phyloP scores from a whole-genome alignment of 2,329 filamentous ascomycete genomes.

The Ophiosphaerella korrae region DNA sequence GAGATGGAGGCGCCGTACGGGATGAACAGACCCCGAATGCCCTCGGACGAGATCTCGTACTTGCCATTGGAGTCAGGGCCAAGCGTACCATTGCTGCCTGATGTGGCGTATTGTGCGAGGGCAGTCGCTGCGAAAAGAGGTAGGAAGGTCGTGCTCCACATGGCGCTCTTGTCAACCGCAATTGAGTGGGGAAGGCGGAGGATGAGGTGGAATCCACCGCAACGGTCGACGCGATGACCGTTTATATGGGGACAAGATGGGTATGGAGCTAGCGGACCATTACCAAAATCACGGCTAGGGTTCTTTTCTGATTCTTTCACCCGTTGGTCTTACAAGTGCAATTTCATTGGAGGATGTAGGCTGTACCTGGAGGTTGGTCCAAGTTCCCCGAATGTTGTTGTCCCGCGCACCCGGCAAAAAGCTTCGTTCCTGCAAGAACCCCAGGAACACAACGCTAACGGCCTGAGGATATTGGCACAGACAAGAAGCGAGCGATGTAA shows the following conservation, averaged over 20 bases:
- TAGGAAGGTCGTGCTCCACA: slow-evolving; percentile 31
- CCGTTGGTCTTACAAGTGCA: neutral
- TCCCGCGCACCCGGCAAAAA: slow-evolving; percentile 30
- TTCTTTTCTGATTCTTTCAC: slow-evolving; percentile 16
- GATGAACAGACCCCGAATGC: slow-evolving; percentile 72
- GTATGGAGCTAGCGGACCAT: slow-evolving; percentile 18
- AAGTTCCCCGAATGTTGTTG: slow-evolving; percentile 21
- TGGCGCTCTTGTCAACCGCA: slow-evolving; percentile 26
- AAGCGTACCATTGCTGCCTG: slow-evolving; percentile 22
- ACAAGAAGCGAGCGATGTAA: slow-evolving; percentile 4
- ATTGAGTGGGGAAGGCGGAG: slow-evolving; percentile 19
- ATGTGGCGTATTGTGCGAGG: slow-evolving; percentile 30
- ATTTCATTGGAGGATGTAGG: slow-evolving; percentile 1
- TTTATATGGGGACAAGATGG: slow-evolving; percentile 18
- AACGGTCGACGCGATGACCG: slow-evolving; percentile 10
- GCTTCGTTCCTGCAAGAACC: slow-evolving; percentile 16
- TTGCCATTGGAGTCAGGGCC: slow-evolving; percentile 57
- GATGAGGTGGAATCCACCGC: slow-evolving; percentile 15
- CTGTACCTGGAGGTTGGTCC: slow-evolving; percentile 4
- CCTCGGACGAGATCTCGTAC: slow-evolving; percentile 72
- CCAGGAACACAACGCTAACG: slow-evolving; percentile 30
- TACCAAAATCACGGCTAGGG: slow-evolving; percentile 22
- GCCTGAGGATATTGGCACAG: slow-evolving; percentile 17
- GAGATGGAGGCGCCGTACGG: slow-evolving; percentile 75
- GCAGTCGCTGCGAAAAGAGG: slow-evolving; percentile 33